These are phyloP conservation scores for Taxillus chinensis DNA, from an alignment of 164 flowering plant genomes.

Conservation along the genomic window DNA sequence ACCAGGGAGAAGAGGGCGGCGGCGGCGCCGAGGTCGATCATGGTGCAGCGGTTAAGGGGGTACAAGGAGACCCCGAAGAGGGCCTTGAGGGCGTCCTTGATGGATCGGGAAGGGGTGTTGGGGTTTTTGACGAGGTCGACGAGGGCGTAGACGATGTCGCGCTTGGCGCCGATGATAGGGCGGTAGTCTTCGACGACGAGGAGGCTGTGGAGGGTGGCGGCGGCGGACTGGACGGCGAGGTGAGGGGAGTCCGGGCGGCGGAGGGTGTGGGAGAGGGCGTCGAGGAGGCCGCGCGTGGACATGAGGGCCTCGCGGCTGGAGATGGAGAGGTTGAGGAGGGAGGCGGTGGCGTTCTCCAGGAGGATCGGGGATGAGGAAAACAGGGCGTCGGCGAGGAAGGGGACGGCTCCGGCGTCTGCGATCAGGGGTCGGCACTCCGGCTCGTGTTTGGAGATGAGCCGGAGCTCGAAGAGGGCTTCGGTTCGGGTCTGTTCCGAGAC, in stretches of 20 bases:
- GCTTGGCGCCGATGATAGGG: constrained; percentile 67
- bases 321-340: constrained; percentile 83
- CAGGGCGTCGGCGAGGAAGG: constrained; percentile 52
- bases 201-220: constrained; percentile 68
- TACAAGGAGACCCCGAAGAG: constrained; percentile 61
- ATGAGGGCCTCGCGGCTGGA: constrained; percentile 43
- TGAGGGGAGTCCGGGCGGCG: constrained; percentile 31
- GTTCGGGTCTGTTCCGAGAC: constrained; percentile 58
- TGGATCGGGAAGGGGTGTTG: constrained; percentile 41
- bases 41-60: constrained; percentile 41
- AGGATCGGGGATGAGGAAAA: constrained; percentile 28
- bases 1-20: constrained; percentile 46
- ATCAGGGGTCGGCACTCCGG: constrained; percentile 50
- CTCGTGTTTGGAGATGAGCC: constrained; percentile 69
- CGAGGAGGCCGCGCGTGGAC: constrained; percentile 73
- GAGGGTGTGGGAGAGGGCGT: constrained; percentile 71
- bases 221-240: constrained; percentile 51
- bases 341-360: constrained; percentile 83
- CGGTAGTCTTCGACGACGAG: constrained; percentile 50
- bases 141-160: constrained; percentile 63
- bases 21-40: constrained; percentile 60
- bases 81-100: constrained; percentile 78
- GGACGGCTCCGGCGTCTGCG: constrained; percentile 64
- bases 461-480: constrained; percentile 66
- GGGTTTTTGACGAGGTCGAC: constrained; percentile 32